Conservation (phyloP, 306 rosid genomes). For the barrel medic (Medicago truncatula) region DNA sequence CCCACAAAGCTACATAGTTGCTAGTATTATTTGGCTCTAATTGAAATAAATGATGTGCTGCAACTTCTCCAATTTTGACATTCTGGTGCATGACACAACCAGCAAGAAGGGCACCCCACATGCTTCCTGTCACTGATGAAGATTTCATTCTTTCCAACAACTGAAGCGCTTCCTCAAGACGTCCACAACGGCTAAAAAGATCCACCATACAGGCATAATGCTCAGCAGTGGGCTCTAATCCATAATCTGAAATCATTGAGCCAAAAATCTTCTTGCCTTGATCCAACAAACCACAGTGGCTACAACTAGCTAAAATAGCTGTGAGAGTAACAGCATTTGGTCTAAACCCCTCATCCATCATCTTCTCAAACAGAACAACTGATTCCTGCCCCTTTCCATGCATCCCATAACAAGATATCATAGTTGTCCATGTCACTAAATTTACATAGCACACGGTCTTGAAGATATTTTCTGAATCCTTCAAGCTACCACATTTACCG, state of each 20-base stretch:
- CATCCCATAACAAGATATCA: constrained; percentile 73
- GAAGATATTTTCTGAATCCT: constrained; percentile 61
- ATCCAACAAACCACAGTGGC: constrained; percentile 66
- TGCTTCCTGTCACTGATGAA: constrained; percentile 50
- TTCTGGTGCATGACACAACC: constrained; percentile 71
- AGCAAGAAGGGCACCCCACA: constrained; percentile 86
- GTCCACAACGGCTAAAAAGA: constrained; percentile 71
- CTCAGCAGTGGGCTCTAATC: constrained; percentile 62
- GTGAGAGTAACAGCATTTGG: constrained; percentile 69
- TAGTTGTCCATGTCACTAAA: constrained; percentile 71
- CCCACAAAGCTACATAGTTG: constrained; percentile 65
- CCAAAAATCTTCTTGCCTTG: constrained; percentile 66
- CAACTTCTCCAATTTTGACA: constrained; percentile 74
- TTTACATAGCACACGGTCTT: constrained; percentile 45
- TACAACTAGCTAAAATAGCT: constrained; percentile 68
- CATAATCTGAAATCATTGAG: constrained; percentile 50
- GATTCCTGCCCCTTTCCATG: constrained; percentile 79
- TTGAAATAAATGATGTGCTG: constrained; percentile 62
- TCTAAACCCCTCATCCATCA: constrained; percentile 52
- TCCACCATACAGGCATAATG: constrained; percentile 79
- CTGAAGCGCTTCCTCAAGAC: constrained; percentile 62
- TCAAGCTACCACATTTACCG: constrained; percentile 69
- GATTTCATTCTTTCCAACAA: constrained; percentile 50
- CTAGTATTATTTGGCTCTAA: constrained; percentile 74
- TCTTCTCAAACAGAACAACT: constrained; percentile 53